Evolutionary conservation across 495 filamentous ascomycete species (phyloP), one percentile per base, ranked within the genome.

Genomic region (Alectoria sarmentosa): DNA sequence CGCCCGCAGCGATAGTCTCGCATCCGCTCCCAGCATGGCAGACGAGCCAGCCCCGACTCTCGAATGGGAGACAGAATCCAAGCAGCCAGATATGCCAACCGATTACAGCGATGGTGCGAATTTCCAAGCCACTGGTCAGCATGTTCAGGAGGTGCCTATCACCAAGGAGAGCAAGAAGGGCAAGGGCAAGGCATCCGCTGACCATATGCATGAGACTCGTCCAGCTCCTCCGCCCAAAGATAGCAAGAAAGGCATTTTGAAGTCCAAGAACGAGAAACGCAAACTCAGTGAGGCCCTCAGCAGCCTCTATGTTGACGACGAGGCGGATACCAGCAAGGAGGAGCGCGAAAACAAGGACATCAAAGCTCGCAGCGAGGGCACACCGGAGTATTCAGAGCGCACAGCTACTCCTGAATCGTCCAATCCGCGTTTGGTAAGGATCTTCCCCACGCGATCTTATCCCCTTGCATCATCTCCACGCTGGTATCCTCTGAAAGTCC

Each of bases 1-100:
- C 13, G 14, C 38, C 17, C 62, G 66, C 37, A 67, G 61, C 44
- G 66, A 67, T 52, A 67, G 66, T n/a, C 58, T 67, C 21, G 46
- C 34, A 30, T 34, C 62, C 26, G 55, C 62, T 48, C 57, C 55
- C 59, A 58, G 44, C 23, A 60, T 15, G 42, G 34, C 54, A 21
- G 59, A 36, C 41, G 42, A 13, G 23, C 11, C 26, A 52, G 48
- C 0, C 11, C 26, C 23, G 17, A 26, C 48, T 28, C 30, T 30
- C 48, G 48, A 52, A 28, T 17, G 3, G 17, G 23, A 52, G 13
- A 23, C 3, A 1, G 30, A 17, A 0, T 4, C 17, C 41, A 21
- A 19, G 41, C 41, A 44, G 17, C 41, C 41, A 44, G 41, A 44
- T 21, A 44, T 21, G 41, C 26, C 48, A 17, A 30, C 26, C 17